Conservation (phyloP, 257 asterid species). For the Lycium ferocissimum region DNA sequence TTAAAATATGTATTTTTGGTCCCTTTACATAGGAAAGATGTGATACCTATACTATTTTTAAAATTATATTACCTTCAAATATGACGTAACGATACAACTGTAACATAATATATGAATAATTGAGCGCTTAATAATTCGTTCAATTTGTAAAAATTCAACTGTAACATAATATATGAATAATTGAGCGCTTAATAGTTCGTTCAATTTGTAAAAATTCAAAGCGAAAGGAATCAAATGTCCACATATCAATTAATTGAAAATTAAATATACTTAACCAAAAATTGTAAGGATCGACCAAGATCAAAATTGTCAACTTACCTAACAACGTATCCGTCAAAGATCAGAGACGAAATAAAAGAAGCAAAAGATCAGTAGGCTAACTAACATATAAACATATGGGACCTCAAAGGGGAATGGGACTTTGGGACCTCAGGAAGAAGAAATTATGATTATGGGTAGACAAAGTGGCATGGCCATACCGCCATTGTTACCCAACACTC, state of each 20-base stretch:
- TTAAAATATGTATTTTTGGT: not conserved
- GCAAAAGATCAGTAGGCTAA: not conserved
- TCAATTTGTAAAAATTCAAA: too few species aligned
- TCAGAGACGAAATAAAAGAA: not conserved
- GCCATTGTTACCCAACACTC: slow-evolving; percentile 47
- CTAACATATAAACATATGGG: slow-evolving; percentile 31
- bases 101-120: not conserved
- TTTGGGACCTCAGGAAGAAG: slow-evolving; percentile 26
- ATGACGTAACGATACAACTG: not conserved
- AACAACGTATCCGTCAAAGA: not conserved
- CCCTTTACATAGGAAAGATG: not conserved
- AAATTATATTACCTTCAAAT: not conserved
- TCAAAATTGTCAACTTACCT: not conserved
- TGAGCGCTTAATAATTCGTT: not conserved
- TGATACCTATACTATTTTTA: not conserved
- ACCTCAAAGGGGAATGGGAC: slow-evolving; percentile 18
- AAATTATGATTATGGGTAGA: slow-evolving; percentile 39
- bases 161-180: too few species aligned
- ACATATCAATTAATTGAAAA: not conserved
- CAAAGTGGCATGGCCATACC: slow-evolving; percentile 60
- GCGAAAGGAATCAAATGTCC: too few species aligned
- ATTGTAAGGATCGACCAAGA: not conserved
- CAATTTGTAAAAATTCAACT: too few species aligned
- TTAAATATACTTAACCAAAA: not conserved
- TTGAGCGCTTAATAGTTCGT: not conserved